Conservation (phyloP, 225 moss, liverwort and hornwort species). For the Lunularia cruciata region DNA sequence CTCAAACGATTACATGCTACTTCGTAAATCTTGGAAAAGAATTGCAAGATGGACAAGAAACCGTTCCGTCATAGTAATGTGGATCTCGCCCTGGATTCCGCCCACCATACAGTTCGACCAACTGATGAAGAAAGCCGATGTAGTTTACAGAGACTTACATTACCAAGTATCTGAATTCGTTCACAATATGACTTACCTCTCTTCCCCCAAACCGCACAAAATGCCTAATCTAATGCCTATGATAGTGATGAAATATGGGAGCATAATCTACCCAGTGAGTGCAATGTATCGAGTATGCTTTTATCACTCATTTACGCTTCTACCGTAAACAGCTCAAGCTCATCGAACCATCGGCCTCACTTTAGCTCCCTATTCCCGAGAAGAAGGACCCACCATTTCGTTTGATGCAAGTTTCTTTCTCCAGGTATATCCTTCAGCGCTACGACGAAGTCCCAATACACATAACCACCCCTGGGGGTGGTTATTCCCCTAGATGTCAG, state of each 20-base stretch:
- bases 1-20: too few species aligned
- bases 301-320: background rate
- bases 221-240: too few species aligned
- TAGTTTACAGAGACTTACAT: too few species aligned
- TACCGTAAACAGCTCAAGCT: background rate
- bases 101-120: too few species aligned
- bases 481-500: constrained; percentile 74
- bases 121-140: too few species aligned
- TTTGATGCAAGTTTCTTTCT: constrained; percentile 56
- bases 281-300: background rate
- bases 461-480: constrained; percentile 53
- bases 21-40: too few species aligned
- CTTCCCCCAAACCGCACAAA: too few species aligned
- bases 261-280: background rate
- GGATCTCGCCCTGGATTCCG: too few species aligned
- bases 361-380: background rate
- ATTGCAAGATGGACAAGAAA: too few species aligned
- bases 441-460: constrained; percentile 85
- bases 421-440: constrained; percentile 76
- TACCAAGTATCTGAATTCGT: too few species aligned
- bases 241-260: background rate
- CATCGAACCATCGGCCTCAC: background rate
- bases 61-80: too few species aligned
- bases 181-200: too few species aligned
- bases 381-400: constrained; percentile 49